phyloP scores from a whole-genome alignment of 2,329 filamentous ascomycete species.

The Phyllosticta citriasiana region DNA sequence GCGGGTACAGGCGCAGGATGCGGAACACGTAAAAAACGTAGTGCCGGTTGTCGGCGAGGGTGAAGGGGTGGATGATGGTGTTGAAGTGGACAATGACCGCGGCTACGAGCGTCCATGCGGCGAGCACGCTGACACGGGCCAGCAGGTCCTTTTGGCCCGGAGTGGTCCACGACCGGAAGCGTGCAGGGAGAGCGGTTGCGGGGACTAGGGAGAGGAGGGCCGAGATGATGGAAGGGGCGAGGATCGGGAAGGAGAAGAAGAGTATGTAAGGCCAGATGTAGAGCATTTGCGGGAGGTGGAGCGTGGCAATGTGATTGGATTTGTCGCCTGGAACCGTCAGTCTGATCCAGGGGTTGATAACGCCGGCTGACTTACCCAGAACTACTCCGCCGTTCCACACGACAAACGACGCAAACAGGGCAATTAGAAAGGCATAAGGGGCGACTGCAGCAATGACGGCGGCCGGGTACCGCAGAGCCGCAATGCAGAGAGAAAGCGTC shows the following conservation, averaged over 20 bases:
- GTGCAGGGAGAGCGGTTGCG: not conserved
- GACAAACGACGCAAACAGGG: conserved; percentile 64
- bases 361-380: conserved; percentile 50
- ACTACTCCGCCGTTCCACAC: conserved; percentile 86
- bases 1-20: conserved; percentile 56
- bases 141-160: conserved; percentile 2
- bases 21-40: conserved; percentile 97
- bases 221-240: conserved; percentile 11
- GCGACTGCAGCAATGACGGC: conserved; percentile 30
- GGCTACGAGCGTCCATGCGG: conserved; percentile 23
- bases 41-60: conserved; percentile 89
- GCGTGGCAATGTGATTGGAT: conserved; percentile 79
- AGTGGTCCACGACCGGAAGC: not conserved
- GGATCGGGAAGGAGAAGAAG: conserved; percentile 79
- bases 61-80: conserved; percentile 92
- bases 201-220: not conserved
- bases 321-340: conserved; percentile 60
- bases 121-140: conserved; percentile 25
- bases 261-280: conserved; percentile 87
- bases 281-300: conserved; percentile 86
- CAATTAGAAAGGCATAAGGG: conserved; percentile 53
- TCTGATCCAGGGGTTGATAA: not conserved
- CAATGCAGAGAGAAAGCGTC: conserved; percentile 54
- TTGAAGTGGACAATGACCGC: conserved; percentile 59
- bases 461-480: conserved; percentile 37